Evolutionary conservation across 148 eudicot species (phyloP).

Genomic region (Cornus suecica): DNA sequence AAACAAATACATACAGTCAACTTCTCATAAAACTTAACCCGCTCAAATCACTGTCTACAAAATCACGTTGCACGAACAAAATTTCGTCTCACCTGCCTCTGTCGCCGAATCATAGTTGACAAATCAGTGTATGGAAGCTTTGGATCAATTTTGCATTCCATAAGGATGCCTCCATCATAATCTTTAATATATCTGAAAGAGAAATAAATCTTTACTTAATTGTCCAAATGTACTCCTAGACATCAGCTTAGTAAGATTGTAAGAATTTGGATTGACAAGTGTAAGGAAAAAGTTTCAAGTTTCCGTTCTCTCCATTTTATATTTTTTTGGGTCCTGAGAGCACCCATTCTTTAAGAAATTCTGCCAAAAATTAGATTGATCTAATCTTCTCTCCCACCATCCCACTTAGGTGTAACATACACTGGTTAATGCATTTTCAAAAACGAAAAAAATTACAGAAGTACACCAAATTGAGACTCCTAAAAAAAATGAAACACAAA

Average conservation of each 20-base stretch:
- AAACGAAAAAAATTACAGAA: too few relatives aligned
- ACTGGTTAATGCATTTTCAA: too few relatives aligned
- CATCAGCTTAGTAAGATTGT: too few relatives aligned
- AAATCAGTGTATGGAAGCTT: slow-evolving; percentile 98
- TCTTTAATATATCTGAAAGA: slow-evolving; percentile 83
- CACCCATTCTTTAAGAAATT: too few relatives aligned
- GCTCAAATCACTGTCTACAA: background rate
- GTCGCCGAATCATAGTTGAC: slow-evolving; percentile 89
- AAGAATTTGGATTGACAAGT: background rate
- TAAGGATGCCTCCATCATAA: slow-evolving; percentile 96
- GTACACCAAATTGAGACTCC: too few relatives aligned
- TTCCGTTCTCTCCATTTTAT: too few relatives aligned
- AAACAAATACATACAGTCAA: background rate
- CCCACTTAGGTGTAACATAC: too few relatives aligned
- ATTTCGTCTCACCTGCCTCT: slow-evolving; percentile 65
- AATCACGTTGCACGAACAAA: background rate
- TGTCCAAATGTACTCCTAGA: background rate
- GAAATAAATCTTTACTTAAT: background rate
- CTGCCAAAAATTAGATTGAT: too few relatives aligned
- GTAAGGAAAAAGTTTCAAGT: too few relatives aligned
- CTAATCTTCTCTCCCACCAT: too few relatives aligned
- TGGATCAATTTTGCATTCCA: slow-evolving; percentile 97
- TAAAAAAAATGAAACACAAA: too few relatives aligned
- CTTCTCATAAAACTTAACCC: background rate
- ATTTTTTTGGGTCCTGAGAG: too few relatives aligned